Conservation (phyloP, 129 eudicot genomes). For the Smallanthus sonchifolius region DNA sequence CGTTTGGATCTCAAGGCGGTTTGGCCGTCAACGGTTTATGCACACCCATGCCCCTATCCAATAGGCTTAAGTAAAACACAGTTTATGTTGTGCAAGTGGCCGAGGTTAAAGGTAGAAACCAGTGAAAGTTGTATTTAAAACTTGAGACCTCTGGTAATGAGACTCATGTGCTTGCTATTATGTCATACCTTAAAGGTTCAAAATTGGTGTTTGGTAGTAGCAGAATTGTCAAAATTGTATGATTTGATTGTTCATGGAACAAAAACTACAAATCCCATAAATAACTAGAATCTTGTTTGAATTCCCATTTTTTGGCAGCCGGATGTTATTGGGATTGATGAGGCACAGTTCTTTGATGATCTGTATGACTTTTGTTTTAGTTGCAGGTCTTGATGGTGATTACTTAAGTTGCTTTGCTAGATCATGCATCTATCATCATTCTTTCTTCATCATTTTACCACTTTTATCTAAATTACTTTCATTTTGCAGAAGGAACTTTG, state of each 20-base stretch:
- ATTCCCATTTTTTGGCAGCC: constrained; percentile 40
- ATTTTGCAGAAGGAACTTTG: constrained; percentile 76
- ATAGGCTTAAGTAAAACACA: no score
- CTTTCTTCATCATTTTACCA: neutral
- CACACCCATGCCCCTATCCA: no score
- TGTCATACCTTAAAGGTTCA: no score
- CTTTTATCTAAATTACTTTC: neutral
- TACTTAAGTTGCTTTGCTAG: constrained; percentile 55
- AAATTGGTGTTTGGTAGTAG: neutral
- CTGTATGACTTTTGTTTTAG: constrained; percentile 84
- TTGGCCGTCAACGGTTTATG: no score
- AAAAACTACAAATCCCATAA: neutral
- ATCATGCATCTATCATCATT: neutral
- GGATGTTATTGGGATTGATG: constrained; percentile 95
- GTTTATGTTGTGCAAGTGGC: no score
- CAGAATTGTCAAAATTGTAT: neutral
- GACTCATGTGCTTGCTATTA: neutral
- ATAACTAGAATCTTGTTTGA: neutral
- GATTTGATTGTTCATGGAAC: neutral
- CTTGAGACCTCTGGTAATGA: neutral
- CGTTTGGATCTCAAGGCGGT: no score
- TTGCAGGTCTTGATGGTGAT: constrained; percentile 98
- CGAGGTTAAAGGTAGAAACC: neutral
- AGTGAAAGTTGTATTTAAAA: neutral
- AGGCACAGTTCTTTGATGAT: constrained; percentile 90